Percentiles rank a stretch among this genome's conserved stretches.
phyloP scores from a whole-genome alignment of 495 filamentous ascomycete genomes.

The Aspergillus steynii region DNA sequence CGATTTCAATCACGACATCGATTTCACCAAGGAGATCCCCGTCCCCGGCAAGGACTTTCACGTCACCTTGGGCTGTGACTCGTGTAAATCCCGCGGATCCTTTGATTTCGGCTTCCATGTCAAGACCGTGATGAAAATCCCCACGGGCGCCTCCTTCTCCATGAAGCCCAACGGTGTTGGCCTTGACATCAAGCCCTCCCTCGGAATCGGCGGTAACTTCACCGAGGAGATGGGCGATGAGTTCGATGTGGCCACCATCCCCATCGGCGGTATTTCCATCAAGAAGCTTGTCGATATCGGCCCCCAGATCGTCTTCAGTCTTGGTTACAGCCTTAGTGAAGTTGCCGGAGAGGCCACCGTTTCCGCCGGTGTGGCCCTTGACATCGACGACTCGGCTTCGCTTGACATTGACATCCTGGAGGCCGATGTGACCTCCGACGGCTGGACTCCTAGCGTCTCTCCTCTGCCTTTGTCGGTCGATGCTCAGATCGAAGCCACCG shows the following conservation, averaged over 20 bases:
- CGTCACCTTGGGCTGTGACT: conserved; percentile 23
- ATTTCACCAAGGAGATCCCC: conserved; percentile 20
- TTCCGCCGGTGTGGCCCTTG: conserved; percentile 24
- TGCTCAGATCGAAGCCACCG: conserved; percentile 25
- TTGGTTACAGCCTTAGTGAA: conserved; percentile 28
- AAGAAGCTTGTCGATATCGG: conserved; percentile 34
- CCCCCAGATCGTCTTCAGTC: conserved; percentile 31
- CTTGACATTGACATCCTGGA: conserved; percentile 30
- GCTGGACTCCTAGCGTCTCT: conserved; percentile 31
- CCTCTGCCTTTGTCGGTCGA: conserved; percentile 25
- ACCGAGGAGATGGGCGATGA: conserved; percentile 23
- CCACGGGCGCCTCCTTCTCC: conserved; percentile 24
- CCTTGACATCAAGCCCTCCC: conserved; percentile 24
- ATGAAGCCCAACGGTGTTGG: conserved; percentile 31
- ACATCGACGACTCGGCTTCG: conserved; percentile 26
- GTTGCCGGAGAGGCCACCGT: conserved; percentile 29
- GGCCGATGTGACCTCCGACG: conserved; percentile 26
- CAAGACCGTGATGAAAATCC: conserved; percentile 24
- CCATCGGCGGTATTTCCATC: conserved; percentile 33
- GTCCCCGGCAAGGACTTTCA: conserved; percentile 13
- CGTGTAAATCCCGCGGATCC: conserved; percentile 32
- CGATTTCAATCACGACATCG: conserved; percentile 29
- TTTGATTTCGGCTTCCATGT: conserved; percentile 39
- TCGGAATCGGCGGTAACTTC: conserved; percentile 28
- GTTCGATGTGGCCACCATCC: conserved; percentile 27